phyloP scores from a whole-genome alignment of 352 stramenopile genomes.

The Phytophthora tubulina region DNA sequence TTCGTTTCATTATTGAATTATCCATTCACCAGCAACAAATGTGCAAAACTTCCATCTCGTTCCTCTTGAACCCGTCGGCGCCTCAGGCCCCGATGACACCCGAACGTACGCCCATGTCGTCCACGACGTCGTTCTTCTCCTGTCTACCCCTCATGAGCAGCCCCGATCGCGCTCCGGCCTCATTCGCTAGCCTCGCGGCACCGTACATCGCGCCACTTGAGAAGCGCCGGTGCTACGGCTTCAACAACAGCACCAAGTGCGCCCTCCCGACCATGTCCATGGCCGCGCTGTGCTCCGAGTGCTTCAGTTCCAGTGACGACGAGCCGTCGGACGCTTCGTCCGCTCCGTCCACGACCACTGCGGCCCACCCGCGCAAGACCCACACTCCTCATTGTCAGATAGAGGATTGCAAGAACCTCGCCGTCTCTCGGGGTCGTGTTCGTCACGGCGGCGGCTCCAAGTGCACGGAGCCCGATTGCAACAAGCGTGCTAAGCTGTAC shows the following conservation, averaged over 20 bases:
- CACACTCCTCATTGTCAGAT: constrained; percentile 57
- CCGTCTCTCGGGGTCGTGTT: constrained; percentile 61
- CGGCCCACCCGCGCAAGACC: constrained; percentile 30
- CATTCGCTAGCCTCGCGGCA: constrained; percentile 35
- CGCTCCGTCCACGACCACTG: background rate
- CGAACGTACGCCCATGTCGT: constrained; percentile 35
- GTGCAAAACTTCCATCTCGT: constrained; percentile 55
- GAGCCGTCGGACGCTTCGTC: constrained; percentile 24
- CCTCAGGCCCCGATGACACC: constrained; percentile 11
- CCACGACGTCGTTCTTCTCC: constrained; percentile 28
- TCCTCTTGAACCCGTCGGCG: constrained; percentile 51
- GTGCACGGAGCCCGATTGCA: constrained; percentile 56
- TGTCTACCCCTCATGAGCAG: constrained; percentile 34
- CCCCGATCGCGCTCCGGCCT: constrained; percentile 16
- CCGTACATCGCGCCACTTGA: constrained; percentile 47
- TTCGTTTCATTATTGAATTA: constrained; percentile 29
- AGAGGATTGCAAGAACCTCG: constrained; percentile 62
- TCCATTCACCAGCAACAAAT: constrained; percentile 30
- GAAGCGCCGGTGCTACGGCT: constrained; percentile 28
- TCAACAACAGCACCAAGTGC: constrained; percentile 17
- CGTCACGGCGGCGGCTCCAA: constrained; percentile 62
- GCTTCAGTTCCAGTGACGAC: constrained; percentile 34
- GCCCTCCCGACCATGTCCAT: constrained; percentile 32
- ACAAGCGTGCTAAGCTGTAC: constrained; percentile 72
- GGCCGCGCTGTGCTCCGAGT: constrained; percentile 31